Conservation (phyloP, 1,139 yeast genomes). For the Taphrina communis region DNA sequence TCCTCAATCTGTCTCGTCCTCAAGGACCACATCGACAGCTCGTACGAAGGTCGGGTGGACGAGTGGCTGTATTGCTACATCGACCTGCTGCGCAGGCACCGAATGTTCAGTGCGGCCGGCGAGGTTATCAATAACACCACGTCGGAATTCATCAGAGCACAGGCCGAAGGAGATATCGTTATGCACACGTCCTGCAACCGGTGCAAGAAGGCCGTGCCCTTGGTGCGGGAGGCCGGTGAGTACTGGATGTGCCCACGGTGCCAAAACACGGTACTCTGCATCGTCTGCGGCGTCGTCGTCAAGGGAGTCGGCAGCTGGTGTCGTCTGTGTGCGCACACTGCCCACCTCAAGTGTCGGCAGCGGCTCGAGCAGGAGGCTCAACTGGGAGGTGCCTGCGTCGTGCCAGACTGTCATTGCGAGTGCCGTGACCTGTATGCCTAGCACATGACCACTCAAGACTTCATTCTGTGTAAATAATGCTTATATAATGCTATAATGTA, state of each 20-base stretch:
- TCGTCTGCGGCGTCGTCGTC: conserved; percentile 80
- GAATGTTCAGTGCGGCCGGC: conserved; percentile 65
- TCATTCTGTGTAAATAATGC: neutral
- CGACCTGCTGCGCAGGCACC: conserved; percentile 61
- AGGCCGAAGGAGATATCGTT: conserved; percentile 62
- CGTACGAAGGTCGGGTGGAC: conserved; percentile 49
- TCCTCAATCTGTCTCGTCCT: conserved; percentile 67
- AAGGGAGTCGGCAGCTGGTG: conserved; percentile 73
- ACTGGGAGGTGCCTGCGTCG: conserved; percentile 22
- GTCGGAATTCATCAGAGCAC: conserved; percentile 56
- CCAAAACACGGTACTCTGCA: conserved; percentile 55
- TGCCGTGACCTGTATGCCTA: conserved; percentile 3
- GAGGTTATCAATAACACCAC: conserved; percentile 61
- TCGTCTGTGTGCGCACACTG: conserved; percentile 82
- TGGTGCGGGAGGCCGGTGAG: conserved; percentile 62
- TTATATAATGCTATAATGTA: too few species aligned
- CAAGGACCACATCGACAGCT: conserved; percentile 52
- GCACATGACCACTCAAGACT: neutral
- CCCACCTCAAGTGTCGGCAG: conserved; percentile 75
- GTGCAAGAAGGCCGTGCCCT: conserved; percentile 64
- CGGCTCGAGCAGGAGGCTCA: conserved; percentile 4
- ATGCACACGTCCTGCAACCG: conserved; percentile 70
- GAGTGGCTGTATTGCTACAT: conserved; percentile 68
- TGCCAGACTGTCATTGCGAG: conserved; percentile 30
- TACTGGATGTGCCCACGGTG: conserved; percentile 50